phyloP scores from a whole-genome alignment of 2,329 filamentous ascomycete genomes.

The Dothiorella sarmentorum region DNA sequence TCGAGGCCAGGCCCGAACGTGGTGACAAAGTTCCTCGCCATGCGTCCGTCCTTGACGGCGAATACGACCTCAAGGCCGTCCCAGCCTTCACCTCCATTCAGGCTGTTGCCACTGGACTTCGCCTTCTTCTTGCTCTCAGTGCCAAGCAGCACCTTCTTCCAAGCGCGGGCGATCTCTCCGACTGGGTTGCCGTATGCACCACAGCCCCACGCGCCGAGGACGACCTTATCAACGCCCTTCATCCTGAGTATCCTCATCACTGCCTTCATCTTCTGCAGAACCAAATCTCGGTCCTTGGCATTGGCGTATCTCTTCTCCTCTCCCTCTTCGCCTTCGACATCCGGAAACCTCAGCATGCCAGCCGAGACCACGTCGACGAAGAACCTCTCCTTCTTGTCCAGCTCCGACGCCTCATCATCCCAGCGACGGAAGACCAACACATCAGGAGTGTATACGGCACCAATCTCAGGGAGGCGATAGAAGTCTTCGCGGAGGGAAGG shows the following conservation, averaged over 20 bases:
- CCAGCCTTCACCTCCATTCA: constrained; percentile 37
- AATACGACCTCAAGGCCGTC: constrained; percentile 54
- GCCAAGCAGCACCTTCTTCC: constrained; percentile 45
- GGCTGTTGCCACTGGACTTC: constrained; percentile 17
- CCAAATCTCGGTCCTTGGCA: constrained; percentile 50
- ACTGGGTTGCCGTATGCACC: constrained; percentile 63
- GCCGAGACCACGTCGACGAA: constrained; percentile 59
- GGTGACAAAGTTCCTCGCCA: constrained; percentile 52
- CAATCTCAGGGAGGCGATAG: constrained; percentile 59
- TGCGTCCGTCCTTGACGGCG: constrained; percentile 52
- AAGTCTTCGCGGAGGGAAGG: constrained; percentile 56
- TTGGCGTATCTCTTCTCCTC: constrained; percentile 41
- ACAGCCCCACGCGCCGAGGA: constrained; percentile 64
- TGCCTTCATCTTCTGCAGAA: constrained; percentile 54
- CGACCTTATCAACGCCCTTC: constrained; percentile 48
- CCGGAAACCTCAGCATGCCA: constrained; percentile 58
- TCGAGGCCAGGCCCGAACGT: constrained; percentile 46
- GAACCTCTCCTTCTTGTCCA: constrained; percentile 49
- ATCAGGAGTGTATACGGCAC: constrained; percentile 56
- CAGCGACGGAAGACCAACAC: constrained; percentile 56
- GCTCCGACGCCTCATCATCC: constrained; percentile 36
- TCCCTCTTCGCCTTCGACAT: constrained; percentile 39
- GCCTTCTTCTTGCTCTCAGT: constrained; percentile 23
- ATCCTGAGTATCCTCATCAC: constrained; percentile 53
- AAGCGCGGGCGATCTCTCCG: constrained; percentile 55